Base-by-base conservation (phyloP, 2,329 filamentous ascomycete genomes). In the Cordyceps cateniannulata region DNA sequence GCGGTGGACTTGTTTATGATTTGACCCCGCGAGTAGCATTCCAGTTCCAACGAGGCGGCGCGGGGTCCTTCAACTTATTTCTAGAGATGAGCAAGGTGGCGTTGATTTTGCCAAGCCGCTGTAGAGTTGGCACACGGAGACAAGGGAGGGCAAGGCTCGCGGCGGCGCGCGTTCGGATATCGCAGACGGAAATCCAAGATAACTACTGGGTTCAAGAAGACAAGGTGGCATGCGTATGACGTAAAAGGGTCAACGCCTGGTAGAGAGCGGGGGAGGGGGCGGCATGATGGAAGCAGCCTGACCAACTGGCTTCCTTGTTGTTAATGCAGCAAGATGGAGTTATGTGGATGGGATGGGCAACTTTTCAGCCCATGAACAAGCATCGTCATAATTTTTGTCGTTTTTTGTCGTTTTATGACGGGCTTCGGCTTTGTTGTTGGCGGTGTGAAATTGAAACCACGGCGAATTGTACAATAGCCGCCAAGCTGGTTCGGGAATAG, bases 401-500 rank as follows among this genome's bases (percentile, higher is more conserved):
- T 20, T 20, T 18, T 9, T 35, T 35, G 32, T 35, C 32, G 32
- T 35, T n/a, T 35, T 35, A 35, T 35, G 32, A 35, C 9, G 32
- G 32, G 32, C 32, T 35, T 7, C 9, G 9, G 32, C 32, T 35
- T 35, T 25, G 40, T 27, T 20, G 6, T 40, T 42, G 20, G 56
- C 56, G 47, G 56, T 59, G 47, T 40, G 45, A 59, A 45, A 20
- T 22, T n/a, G 38, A 5, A 6, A n/a, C 32, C 9, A 58, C 32
- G 20, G 32, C 42, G 20, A 35, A 59, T 49, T 25, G 35, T 20
- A 51, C 35, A 59, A 59, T 59, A 25, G 56, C 56, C 47, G 48
- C 56, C 56, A 59, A 25, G 45, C 56, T 51, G 10, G 47, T 44
- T 59, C 40, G 56, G 56, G 56, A 40, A 51, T 51, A 29, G 47